Evolutionary conservation across 2,329 filamentous ascomycete genomes (phyloP).

Genomic region (Hymenoscyphus fructigenus): DNA sequence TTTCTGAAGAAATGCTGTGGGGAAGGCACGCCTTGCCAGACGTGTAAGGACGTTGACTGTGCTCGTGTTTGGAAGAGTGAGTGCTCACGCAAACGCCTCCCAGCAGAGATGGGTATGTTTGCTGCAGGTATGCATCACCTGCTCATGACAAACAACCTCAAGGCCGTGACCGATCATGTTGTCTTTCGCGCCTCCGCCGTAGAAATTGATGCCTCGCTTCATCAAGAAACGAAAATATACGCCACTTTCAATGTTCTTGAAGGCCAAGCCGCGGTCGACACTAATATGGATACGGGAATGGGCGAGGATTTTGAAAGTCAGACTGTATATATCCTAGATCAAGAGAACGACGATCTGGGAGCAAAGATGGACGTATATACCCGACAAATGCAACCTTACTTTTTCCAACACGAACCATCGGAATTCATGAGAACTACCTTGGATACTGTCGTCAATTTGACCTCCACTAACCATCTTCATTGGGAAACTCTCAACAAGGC

Average conservation of each 20-base stretch:
- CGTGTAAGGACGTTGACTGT: constrained; percentile 61
- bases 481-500: constrained; percentile 50
- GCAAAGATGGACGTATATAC: constrained; percentile 60
- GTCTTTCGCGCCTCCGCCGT: constrained; percentile 46
- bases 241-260: constrained; percentile 34
- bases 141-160: constrained; percentile 59
- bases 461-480: constrained; percentile 48
- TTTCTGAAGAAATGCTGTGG: constrained; percentile 67
- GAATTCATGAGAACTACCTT: constrained; percentile 60
- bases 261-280: constrained; percentile 31
- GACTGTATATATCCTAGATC: constrained; percentile 57
- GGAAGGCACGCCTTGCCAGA: constrained; percentile 61
- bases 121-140: constrained; percentile 64
- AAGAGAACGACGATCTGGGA: constrained; percentile 59
- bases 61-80: constrained; percentile 65
- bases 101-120: constrained; percentile 62
- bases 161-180: constrained; percentile 51
- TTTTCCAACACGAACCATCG: constrained; percentile 60
- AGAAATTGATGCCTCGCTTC: constrained; percentile 57
- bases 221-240: constrained; percentile 47
- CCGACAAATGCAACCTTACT: constrained; percentile 55
- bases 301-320: constrained; percentile 35
- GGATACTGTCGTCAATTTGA: constrained; percentile 45
- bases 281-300: constrained; percentile 38
- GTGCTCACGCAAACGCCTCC: constrained; percentile 61